phyloP scores from a whole-genome alignment of 2,329 filamentous ascomycete genomes.

The Zelopaecilomyces penicillatus region DNA sequence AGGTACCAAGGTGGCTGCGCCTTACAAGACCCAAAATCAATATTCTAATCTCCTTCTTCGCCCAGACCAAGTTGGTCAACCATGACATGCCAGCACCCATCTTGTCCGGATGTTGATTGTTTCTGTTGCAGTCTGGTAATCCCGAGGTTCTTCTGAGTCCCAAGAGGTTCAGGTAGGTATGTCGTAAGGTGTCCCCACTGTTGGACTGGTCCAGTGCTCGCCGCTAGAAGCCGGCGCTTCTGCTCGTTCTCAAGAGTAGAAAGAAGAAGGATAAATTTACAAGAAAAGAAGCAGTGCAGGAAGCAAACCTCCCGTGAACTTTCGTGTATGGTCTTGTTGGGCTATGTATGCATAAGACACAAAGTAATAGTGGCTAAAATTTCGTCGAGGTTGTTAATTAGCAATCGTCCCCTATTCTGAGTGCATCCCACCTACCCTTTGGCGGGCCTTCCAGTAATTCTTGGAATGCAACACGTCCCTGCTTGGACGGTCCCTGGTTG shows the following conservation, averaged over 20 bases:
- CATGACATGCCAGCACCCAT: conserved; percentile 61
- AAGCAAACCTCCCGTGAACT: too few species aligned
- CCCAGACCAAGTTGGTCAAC: conserved; percentile 68
- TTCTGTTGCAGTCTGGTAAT: too few species aligned
- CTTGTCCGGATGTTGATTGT: conserved; percentile 20
- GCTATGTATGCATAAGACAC: too few species aligned
- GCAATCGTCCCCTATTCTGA: conserved; percentile 23
- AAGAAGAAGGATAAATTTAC: too few species aligned
- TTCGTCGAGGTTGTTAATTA: conserved; percentile 14
- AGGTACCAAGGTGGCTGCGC: neutral
- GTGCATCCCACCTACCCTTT: conserved; percentile 14
- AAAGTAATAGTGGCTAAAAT: neutral
- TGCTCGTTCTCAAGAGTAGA: too few species aligned
- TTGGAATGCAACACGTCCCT: conserved; percentile 11
- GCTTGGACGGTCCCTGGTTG: conserved; percentile 17
- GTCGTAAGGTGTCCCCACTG: too few species aligned
- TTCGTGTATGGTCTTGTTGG: too few species aligned
- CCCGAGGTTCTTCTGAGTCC: too few species aligned
- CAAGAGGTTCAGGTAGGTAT: too few species aligned
- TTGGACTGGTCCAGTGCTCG: too few species aligned
- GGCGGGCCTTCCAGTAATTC: conserved; percentile 15
- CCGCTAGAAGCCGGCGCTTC: too few species aligned
- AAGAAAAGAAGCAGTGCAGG: too few species aligned
- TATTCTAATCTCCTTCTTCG: conserved; percentile 97
- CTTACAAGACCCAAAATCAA: conserved; percentile 86